Base-by-base conservation (phyloP, 2,329 filamentous ascomycete genomes). In the Juglanconis juglandina region DNA sequence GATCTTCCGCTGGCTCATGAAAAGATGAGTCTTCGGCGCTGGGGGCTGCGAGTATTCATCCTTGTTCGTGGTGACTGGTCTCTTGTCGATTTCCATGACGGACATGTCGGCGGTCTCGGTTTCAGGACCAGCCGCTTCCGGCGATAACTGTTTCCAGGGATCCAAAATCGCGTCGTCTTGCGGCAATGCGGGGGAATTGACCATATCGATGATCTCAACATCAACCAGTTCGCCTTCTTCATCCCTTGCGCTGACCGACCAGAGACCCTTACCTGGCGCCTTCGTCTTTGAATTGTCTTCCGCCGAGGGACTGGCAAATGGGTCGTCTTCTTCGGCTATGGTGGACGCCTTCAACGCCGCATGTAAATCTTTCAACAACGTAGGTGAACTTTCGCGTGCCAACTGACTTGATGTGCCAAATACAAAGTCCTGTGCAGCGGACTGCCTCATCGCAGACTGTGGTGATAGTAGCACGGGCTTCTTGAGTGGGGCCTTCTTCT, bases 341-440 rank as follows among this genome's bases (percentile, higher is more conserved):
- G 85, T 87, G 0, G 87, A 90, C 42, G 77, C 78, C 63, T 79
- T 80, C 64, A 90, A 81, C 1, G 86, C 87, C 56, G 78, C 70
- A 56, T 90, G 85, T 24, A 90, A 72, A 50, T 89, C 82, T 35
- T 81, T 80, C 14, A 90, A 72, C 32, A 87, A 81, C 0, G 82
- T 83, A 0, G 89, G 89, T 0, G 89, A 90, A 41, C 92, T 85
- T 59, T 92, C 89, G 58, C 82, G 77, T 13, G 87, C 88, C 32
- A 96, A 76, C 71, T 96, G 92, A 71, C 92, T 96, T 1, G 89
- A 93, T 0, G 91, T 95, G 1, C 91, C 92, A 73, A 96, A 96
- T 0, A 96, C 75, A 68, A 93, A 90, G 62, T 92, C 86, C 70
- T 95, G 92, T 1, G 82, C 78, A 3, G 83, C 79, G 13, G 89